phyloP scores from a whole-genome alignment of 371 early-diverging fungal species.

The Saksenaea vasiformis region DNA sequence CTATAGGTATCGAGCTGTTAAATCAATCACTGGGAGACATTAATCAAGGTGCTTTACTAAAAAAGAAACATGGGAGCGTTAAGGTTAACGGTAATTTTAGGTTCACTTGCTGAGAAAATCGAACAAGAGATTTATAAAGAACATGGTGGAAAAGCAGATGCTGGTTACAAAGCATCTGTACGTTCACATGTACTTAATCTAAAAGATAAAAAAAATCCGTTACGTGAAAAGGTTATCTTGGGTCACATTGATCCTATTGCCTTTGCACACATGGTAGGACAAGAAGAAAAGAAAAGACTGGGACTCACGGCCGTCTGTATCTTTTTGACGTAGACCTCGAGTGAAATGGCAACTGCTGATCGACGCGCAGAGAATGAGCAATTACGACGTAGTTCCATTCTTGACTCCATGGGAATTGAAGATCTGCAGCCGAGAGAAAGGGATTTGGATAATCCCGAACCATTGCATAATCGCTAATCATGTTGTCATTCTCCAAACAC shows the following conservation, averaged over 20 bases:
- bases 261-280: constrained; percentile 16
- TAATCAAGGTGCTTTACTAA: too few relatives aligned
- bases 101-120: constrained; percentile 14
- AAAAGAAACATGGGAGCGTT: neutral
- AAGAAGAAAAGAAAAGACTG: neutral
- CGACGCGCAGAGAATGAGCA: constrained; percentile 15
- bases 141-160: constrained; percentile 11
- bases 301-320: too few relatives aligned
- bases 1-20: constrained; percentile 11
- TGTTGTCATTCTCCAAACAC: neutral
- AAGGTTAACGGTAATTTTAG: neutral
- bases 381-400: constrained; percentile 22
- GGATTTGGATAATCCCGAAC: constrained; percentile 20
- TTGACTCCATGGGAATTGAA: constrained; percentile 21
- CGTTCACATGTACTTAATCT: constrained; percentile 26
- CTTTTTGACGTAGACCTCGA: neutral
- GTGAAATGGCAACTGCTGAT: constrained; percentile 27
- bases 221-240: constrained; percentile 17
- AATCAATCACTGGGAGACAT: constrained; percentile 7
- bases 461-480: neutral
- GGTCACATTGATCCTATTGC: constrained; percentile 12
- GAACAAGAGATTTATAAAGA: constrained; percentile 17
- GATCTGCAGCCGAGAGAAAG: constrained; percentile 23
- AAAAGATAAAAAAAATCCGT: constrained; percentile 17
- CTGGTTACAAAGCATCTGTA: constrained; percentile 21